Percentiles rank a stretch among this genome's conserved stretches.
These are phyloP conservation scores for Lomentospora prolificans DNA, from an alignment of 2,329 filamentous ascomycete genomes.

Conservation along the genomic window DNA sequence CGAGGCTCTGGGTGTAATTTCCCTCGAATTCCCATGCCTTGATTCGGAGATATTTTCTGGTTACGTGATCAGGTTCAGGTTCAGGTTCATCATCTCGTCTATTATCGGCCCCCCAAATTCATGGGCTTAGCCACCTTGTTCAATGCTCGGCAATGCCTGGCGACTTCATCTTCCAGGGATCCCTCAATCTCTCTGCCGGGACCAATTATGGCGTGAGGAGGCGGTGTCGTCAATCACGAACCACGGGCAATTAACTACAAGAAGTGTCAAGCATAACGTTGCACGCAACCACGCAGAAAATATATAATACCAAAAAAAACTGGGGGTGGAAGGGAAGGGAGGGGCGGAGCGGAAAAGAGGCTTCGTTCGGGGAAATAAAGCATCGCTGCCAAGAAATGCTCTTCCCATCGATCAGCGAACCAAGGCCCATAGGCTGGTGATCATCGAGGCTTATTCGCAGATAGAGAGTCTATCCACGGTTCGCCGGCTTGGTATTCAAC, in stretches of 20 bases:
- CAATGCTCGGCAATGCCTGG: too few species aligned
- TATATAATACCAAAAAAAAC: neutral
- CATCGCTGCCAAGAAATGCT: neutral
- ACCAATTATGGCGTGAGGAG: slow-evolving; percentile 1
- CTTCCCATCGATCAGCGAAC: slow-evolving; percentile 1
- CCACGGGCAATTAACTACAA: neutral
- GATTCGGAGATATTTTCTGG: slow-evolving; percentile 1
- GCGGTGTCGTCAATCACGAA: slow-evolving; percentile 5
- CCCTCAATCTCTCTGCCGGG: neutral
- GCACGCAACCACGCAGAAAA: neutral
- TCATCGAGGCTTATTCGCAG: slow-evolving; percentile 5
- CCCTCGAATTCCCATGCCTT: neutral
- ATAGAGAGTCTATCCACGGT: neutral
- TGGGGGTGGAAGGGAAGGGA: neutral
- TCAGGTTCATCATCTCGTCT: neutral
- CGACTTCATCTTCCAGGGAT: neutral
- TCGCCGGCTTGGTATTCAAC: neutral
- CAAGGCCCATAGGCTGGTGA: slow-evolving; percentile 4
- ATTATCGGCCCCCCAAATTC: too few species aligned
- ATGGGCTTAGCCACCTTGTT: too few species aligned
- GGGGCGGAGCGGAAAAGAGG: neutral
- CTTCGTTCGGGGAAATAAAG: neutral
- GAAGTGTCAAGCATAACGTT: neutral
- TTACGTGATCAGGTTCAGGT: neutral
- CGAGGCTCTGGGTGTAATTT: neutral